Evolutionary conservation across 768 basidiomycete species (phyloP), one percentile per base, ranked within the genome.

Genomic region (Amanita polypyramis): DNA sequence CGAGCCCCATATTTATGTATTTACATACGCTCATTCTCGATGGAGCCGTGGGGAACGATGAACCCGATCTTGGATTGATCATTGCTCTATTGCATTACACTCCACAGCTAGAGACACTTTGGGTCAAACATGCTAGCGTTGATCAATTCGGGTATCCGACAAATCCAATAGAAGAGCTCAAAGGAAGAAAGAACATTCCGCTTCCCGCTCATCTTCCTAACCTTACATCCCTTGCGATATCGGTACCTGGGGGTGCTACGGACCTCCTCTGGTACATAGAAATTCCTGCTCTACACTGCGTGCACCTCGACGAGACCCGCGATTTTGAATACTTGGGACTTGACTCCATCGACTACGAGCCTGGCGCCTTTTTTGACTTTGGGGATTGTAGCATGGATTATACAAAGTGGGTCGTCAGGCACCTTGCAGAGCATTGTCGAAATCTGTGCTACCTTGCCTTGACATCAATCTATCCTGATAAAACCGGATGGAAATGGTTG

Each of bases 291-390:
- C 20, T 52, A 20, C 51, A 25, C 12, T 25, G 48, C 38, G 5
- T 52, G 14, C 45, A 48, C 30, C 23, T 52, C 5, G 51, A 52
- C n/a, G 45, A 46, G 15, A 34, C 50, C 32, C 50, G 50, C 12
- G 36, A 23, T 2, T n/a, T 10, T 2, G 19, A 12, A 19, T 23
- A 17, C 9, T n/a, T n/a, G n/a, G n/a, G n/a, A n/a, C n/a, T n/a
- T n/a, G n/a, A n/a, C n/a, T n/a, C n/a, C n/a, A n/a, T n/a, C n/a
- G n/a, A n/a, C n/a, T n/a, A n/a, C n/a, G n/a, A n/a, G 44, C 11
- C 25, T 7, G 25, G 25, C 34, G 23, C 9, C 25, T 7, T 7
- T 4, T 7, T 3, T 4, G n/a, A 17, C 33, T 34, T 36, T 45
- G 15, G n/a, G n/a, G n/a, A n/a, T n/a, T n/a, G n/a, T n/a, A n/a